Percentiles rank a stretch among this genome's conserved stretches.
Conservation (phyloP, 129 eudicot genomes). For the Apium graveolens region DNA sequence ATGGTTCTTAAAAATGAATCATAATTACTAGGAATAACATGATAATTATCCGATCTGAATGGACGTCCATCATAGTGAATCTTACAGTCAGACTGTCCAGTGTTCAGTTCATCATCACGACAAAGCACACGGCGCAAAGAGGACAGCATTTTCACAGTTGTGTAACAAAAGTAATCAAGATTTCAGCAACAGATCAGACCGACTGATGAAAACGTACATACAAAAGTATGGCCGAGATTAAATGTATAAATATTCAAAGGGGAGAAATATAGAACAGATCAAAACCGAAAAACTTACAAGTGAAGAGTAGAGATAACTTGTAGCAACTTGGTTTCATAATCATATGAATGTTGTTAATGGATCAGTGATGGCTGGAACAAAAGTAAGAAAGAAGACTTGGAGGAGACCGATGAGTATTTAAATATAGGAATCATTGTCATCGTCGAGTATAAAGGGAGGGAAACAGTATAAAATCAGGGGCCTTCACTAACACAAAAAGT, state of each 20-base stretch:
- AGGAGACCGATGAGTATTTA: not conserved
- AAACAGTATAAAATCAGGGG: not conserved
- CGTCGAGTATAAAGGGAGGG: not conserved
- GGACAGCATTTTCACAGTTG: not conserved
- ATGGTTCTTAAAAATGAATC: not conserved
- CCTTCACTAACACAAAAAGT: not conserved
- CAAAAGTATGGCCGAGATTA: not conserved
- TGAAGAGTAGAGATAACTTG: not conserved
- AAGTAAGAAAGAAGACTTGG: not conserved
- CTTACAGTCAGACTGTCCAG: not conserved
- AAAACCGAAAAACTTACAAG: not conserved
- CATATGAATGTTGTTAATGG: not conserved
- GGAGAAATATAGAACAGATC: not conserved
- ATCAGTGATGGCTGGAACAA: not conserved
- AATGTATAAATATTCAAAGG: not conserved
- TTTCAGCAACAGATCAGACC: not conserved
- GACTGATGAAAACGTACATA: not conserved
- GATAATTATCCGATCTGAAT: not conserved
- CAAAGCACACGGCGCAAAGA: slow-evolving; percentile 17
- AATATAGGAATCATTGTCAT: not conserved
- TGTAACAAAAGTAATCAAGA: not conserved
- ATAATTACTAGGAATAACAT: not conserved
- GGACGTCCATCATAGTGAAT: not conserved
- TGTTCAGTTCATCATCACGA: slow-evolving; percentile 6
- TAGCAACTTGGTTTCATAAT: not conserved